Percentiles rank a stretch among this genome's conserved stretches.
Conservation (phyloP, 2,329 filamentous ascomycete species). For the Nothophaeocryptopus gaeumannii region DNA sequence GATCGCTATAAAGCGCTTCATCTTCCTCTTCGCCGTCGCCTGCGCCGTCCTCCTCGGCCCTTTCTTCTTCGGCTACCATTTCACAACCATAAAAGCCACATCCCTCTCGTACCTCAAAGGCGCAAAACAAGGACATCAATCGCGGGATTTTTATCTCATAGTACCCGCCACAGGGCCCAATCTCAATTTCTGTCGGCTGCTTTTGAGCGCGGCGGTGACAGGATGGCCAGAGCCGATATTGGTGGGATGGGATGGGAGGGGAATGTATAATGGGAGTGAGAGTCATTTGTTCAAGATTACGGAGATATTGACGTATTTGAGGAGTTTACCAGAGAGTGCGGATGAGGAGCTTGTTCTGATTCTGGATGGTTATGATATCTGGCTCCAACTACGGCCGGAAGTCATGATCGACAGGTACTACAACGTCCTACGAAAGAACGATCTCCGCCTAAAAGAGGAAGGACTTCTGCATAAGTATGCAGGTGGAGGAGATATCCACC, state of each 20-base stretch:
- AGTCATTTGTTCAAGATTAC: conserved; percentile 32
- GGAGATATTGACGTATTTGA: conserved; percentile 28
- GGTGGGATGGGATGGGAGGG: conserved; percentile 26
- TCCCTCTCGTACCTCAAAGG: conserved; percentile 14
- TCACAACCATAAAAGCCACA: conserved; percentile 16
- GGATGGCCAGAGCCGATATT: conserved; percentile 30
- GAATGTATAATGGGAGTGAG: conserved; percentile 35
- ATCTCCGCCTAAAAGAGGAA: conserved; percentile 39
- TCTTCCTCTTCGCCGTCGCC: conserved; percentile 14
- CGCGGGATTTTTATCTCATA: conserved; percentile 18
- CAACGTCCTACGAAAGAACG: conserved; percentile 51
- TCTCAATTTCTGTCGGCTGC: conserved; percentile 21
- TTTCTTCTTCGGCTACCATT: conserved; percentile 23
- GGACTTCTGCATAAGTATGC: conserved; percentile 18
- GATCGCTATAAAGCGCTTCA: conserved; percentile 15
- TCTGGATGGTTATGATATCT: conserved; percentile 62
- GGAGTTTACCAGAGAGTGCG: conserved; percentile 17
- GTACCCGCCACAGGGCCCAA: conserved; percentile 21
- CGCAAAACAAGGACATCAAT: conserved; percentile 1
- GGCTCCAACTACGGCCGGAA: conserved; percentile 64
- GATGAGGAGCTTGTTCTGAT: conserved; percentile 59
- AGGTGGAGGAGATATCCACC: conserved; percentile 16
- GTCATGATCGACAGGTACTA: conserved; percentile 63
- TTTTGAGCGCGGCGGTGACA: conserved; percentile 23
- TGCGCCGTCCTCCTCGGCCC: conserved; percentile 15